Evolutionary conservation across 1,139 yeast genomes (phyloP).

Genomic region (Geotrichum armillariae): DNA sequence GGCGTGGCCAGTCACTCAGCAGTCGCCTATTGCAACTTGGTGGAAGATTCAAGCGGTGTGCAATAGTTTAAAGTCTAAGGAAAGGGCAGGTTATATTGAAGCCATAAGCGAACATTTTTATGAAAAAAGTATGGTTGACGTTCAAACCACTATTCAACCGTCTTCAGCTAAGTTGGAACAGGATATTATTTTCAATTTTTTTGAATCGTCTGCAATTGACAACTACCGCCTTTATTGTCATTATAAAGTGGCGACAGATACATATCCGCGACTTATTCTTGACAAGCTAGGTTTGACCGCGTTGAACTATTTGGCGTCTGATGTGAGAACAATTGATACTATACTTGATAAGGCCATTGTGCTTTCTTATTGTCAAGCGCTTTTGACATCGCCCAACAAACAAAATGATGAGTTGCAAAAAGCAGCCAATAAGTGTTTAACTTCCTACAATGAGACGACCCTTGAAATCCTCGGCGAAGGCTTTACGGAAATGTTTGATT

Average conservation of each 20-base stretch:
- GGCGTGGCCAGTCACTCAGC: neutral
- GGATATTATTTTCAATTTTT: slow-evolving; percentile 2
- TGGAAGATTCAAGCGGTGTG: slow-evolving; percentile 19
- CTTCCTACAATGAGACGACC: neutral
- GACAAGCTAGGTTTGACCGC: slow-evolving; percentile 12
- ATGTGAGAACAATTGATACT: neutral
- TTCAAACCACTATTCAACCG: neutral
- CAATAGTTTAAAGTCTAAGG: slow-evolving; percentile 3
- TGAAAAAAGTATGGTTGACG: neutral
- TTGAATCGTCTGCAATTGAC: slow-evolving; percentile 4
- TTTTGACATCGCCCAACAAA: slow-evolving; percentile 9
- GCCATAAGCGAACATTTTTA: slow-evolving; percentile 3
- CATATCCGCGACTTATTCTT: slow-evolving; percentile 11
- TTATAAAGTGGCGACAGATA: neutral
- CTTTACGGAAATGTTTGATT: slow-evolving; percentile 18
- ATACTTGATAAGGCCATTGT: slow-evolving; percentile 14
- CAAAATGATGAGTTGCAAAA: neutral
- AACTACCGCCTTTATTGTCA: slow-evolving; percentile 15
- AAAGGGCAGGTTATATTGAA: slow-evolving; percentile 3
- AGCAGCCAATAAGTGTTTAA: slow-evolving; percentile 3
- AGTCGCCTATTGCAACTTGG: slow-evolving; percentile 16
- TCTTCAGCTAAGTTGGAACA: slow-evolving; percentile 3
- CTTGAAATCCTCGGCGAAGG: slow-evolving; percentile 16
- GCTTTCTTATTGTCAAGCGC: slow-evolving; percentile 13
- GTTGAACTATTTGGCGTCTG: slow-evolving; percentile 6